phyloP scores from a whole-genome alignment of 2,329 filamentous ascomycete genomes.

The Aquanectria penicillioides region DNA sequence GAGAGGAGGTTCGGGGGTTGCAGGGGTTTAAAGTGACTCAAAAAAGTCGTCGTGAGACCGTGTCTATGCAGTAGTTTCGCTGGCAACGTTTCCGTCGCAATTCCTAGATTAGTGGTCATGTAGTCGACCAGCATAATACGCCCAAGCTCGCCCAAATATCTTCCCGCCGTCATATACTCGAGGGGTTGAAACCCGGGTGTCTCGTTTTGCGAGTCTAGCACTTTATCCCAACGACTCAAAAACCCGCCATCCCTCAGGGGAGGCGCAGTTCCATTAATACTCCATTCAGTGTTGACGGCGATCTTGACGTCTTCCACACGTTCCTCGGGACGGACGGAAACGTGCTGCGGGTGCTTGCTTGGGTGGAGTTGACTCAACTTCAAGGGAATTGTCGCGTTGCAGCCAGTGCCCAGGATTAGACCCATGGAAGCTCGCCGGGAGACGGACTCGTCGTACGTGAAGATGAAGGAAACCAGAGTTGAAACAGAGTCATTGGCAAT shows the following conservation, averaged over 20 bases:
- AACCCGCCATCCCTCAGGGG: constrained; percentile 71
- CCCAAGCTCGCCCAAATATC: constrained; percentile 81
- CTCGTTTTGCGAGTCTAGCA: constrained; percentile 73
- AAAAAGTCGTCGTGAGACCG: constrained; percentile 75
- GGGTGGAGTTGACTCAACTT: constrained; percentile 69
- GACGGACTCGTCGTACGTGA: constrained; percentile 69
- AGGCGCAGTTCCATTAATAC: constrained; percentile 77
- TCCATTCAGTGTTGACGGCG: constrained; percentile 86
- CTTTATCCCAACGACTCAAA: constrained; percentile 76
- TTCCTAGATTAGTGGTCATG: constrained; percentile 55
- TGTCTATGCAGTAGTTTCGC: constrained; percentile 65
- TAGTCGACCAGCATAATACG: constrained; percentile 77
- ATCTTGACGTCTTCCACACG: constrained; percentile 67
- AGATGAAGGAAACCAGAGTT: constrained; percentile 80
- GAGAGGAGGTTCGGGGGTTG: constrained; percentile 54
- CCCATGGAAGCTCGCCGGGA: constrained; percentile 79
- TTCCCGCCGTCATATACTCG: constrained; percentile 85
- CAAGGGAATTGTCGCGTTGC: constrained; percentile 83
- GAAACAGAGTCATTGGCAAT: constrained; percentile 87
- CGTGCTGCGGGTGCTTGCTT: constrained; percentile 65
- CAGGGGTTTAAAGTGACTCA: constrained; percentile 74
- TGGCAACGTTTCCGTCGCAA: constrained; percentile 61
- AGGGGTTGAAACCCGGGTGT: constrained; percentile 82
- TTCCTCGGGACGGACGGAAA: constrained; percentile 60
- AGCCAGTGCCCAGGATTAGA: constrained; percentile 83